Evolutionary conservation across 768 basidiomycete genomes (phyloP).

Genomic region (Serendipita sp.): DNA sequence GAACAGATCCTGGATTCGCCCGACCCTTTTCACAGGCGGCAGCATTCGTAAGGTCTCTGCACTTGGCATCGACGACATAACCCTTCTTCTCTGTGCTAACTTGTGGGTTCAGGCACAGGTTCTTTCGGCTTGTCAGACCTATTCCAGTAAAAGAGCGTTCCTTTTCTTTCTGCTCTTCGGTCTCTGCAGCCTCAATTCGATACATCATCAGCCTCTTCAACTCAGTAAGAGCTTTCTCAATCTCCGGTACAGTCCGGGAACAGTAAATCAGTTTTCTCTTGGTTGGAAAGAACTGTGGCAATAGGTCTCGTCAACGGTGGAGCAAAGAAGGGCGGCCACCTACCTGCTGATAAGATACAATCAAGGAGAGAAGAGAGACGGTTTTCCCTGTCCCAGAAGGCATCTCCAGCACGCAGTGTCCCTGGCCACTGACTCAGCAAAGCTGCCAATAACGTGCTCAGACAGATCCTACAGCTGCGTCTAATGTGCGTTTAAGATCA

Average conservation of each 20-base stretch:
- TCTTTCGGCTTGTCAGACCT: constrained; percentile 89
- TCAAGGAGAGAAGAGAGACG: constrained; percentile 83
- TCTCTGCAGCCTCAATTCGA: constrained; percentile 55
- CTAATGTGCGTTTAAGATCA: constrained; percentile 89
- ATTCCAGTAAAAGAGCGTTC: constrained; percentile 75
- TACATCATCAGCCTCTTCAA: constrained; percentile 88
- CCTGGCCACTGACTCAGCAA: constrained; percentile 31
- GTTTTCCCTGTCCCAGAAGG: constrained; percentile 99
- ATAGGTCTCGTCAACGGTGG: background rate
- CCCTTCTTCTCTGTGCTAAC: constrained; percentile 95
- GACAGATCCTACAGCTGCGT: constrained; percentile 54
- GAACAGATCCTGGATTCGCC: constrained; percentile 74
- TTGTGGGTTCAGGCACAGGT: constrained; percentile 88
- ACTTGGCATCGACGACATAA: constrained; percentile 89
- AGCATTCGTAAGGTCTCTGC: constrained; percentile 85
- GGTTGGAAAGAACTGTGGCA: constrained; percentile 66
- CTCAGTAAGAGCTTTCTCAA: constrained; percentile 94
- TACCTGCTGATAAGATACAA: constrained; percentile 96
- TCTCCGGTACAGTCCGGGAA: constrained; percentile 97
- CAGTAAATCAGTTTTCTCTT: constrained; percentile 94
- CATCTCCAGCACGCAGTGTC: constrained; percentile 99
- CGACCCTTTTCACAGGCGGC: constrained; percentile 69
- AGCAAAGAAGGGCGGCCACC: constrained; percentile 8
- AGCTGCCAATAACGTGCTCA: background rate
- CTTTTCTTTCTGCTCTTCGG: constrained; percentile 55